Base-by-base conservation (phyloP, 1,139 yeast species). In the Blastobotrys persicus region DNA sequence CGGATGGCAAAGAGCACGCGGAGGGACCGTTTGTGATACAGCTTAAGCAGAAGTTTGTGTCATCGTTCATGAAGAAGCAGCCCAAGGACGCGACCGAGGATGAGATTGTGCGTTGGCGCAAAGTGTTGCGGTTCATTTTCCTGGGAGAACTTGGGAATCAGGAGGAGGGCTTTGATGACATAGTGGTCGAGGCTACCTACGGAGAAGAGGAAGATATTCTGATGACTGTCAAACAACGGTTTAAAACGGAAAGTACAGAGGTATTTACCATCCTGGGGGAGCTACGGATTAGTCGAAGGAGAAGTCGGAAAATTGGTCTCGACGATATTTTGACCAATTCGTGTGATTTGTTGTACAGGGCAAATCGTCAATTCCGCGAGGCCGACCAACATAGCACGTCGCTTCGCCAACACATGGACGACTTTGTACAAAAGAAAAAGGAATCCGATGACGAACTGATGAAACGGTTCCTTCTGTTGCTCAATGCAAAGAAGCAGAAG, bases 401-500 rank as follows among this genome's bases (percentile, higher is more conserved):
- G 19, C 46, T 55, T 12, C 26, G 49, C 45, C 31, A 19, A 12
- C 53, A 50, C 37, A 33, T 54, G 18, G 37, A 50, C 16, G 52
- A 56, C 41, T 39, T 55, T n/a, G 48, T 44, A 1, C 49, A 42
- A 16, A 53, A 48, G 35, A 54, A 49, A 44, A 42, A 44, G 33
- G 40, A 31, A 32, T 52, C 48, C 42, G 55, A 49, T 37, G 45
- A 41, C 9, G 51, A 52, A 13, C 40, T 56, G 38, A 18, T 55
- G 37, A 44, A 31, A 14, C 31, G 54, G 17, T 46, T 53, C 33
- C 45, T 47, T 13, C 37, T 45, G 18, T 40, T 56, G 11, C 42
- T 55, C 32, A 55, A 56, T 43, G 35, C 44, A 19, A 56, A 56
- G 37, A 55, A 55, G 47, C 46, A 31, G 11, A 48, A 46, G 43